Evolutionary conservation across 176 grass and related monocot genomes (phyloP).

Genomic region (Carex parvula): DNA sequence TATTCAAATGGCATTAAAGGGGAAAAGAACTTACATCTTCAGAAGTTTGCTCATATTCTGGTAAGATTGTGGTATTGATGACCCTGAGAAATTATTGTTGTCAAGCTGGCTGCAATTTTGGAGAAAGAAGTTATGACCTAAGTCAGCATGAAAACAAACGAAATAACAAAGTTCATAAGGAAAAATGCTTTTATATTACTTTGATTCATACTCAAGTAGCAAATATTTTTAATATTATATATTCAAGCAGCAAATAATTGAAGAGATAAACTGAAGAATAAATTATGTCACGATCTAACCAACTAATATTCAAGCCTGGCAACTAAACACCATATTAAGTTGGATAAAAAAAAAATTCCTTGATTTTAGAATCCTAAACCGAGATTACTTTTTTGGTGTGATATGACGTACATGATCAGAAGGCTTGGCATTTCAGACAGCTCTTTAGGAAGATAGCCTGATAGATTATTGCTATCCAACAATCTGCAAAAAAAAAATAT

Average conservation of each 20-base stretch:
- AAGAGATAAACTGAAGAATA: background rate
- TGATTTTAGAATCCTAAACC: background rate
- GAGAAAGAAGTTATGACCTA: background rate
- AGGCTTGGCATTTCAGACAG: slow-evolving; percentile 30
- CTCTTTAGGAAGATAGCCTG: slow-evolving; percentile 66
- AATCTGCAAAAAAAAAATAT: slow-evolving; percentile 39
- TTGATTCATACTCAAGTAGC: background rate
- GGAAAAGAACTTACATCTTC: slow-evolving; percentile 68
- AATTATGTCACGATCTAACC: background rate
- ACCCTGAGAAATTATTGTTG: slow-evolving; percentile 90
- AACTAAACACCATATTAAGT: background rate
- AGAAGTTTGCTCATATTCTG: slow-evolving; percentile 57
- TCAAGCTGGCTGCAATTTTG: slow-evolving; percentile 76
- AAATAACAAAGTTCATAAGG: background rate
- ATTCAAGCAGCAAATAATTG: background rate
- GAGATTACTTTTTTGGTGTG: background rate
- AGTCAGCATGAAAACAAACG: background rate
- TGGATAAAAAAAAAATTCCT: background rate
- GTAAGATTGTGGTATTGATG: slow-evolving; percentile 67
- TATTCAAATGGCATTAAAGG: slow-evolving; percentile 25
- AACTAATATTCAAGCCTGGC: background rate
- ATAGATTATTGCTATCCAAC: slow-evolving; percentile 71
- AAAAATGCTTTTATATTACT: background rate
- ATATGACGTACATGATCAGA: slow-evolving; percentile 23
- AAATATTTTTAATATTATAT: background rate